Percentiles rank a stretch among this genome's conserved stretches.
Evolutionary conservation across 768 basidiomycete genomes (phyloP).

Genomic region (Termitomyces bulborhizus): DNA sequence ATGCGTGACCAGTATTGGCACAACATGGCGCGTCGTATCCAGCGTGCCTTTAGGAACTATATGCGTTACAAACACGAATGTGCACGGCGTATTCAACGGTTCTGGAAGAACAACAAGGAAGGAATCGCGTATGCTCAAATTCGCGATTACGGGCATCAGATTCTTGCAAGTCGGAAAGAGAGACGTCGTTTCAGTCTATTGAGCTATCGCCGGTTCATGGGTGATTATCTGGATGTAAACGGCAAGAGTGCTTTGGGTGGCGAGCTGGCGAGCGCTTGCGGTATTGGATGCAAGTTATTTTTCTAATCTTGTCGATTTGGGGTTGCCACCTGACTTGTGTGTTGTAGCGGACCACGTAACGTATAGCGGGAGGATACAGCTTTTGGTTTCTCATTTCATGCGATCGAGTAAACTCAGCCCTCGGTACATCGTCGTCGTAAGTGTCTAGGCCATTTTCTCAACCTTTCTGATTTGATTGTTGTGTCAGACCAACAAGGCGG

Average conservation of each 20-base stretch:
- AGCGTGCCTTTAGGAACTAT: slow-evolving; percentile 94
- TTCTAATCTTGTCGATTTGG: not conserved
- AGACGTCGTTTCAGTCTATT: slow-evolving; percentile 88
- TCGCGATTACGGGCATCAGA: slow-evolving; percentile 92
- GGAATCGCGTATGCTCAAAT: slow-evolving; percentile 81
- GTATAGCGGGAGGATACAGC: slow-evolving; percentile 78
- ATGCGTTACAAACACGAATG: slow-evolving; percentile 94
- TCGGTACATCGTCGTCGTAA: slow-evolving; percentile 82
- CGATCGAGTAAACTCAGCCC: slow-evolving; percentile 92
- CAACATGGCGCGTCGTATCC: slow-evolving; percentile 97
- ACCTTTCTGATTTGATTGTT: not conserved
- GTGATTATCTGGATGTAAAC: slow-evolving; percentile 92
- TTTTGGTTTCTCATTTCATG: slow-evolving; percentile 78
- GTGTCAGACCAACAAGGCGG: slow-evolving; percentile 73
- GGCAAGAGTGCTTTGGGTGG: slow-evolving; percentile 73
- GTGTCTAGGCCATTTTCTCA: slow-evolving; percentile 20
- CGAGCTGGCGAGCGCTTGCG: slow-evolving; percentile 66
- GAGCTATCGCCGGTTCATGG: slow-evolving; percentile 91
- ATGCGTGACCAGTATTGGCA: slow-evolving; percentile 99
- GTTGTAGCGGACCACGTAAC: slow-evolving; percentile 63
- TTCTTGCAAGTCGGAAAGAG: slow-evolving; percentile 90
- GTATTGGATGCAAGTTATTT: slow-evolving; percentile 60
- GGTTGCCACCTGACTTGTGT: not conserved
- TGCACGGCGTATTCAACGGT: slow-evolving; percentile 90
- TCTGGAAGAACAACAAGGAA: slow-evolving; percentile 99